Evolutionary conservation across 2,329 filamentous ascomycete species (phyloP).

Genomic region (Fusarium mangiferae): DNA sequence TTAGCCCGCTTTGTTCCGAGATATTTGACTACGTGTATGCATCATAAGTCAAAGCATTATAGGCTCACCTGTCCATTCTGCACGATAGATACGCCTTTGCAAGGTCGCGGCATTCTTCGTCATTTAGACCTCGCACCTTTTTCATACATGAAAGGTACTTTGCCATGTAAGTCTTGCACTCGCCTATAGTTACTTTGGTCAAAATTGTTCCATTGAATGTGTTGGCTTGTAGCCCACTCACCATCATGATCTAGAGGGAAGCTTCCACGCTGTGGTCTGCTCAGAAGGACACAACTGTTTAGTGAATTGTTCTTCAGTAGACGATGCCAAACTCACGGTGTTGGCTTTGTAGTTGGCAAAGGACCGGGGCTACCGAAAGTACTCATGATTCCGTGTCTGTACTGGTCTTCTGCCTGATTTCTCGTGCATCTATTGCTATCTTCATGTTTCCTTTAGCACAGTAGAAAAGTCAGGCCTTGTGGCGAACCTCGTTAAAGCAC

Average conservation of each 20-base stretch:
- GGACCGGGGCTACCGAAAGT: slow-evolving; percentile 77
- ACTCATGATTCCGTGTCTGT: slow-evolving; percentile 58
- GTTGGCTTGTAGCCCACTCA: slow-evolving; percentile 38
- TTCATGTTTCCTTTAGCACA: slow-evolving; percentile 7
- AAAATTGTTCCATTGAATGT: slow-evolving; percentile 3
- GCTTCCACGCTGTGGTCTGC: slow-evolving; percentile 86
- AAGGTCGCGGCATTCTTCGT: slow-evolving; percentile 82
- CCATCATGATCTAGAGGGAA: slow-evolving; percentile 94
- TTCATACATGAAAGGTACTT: slow-evolving; percentile 90
- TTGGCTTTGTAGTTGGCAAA: slow-evolving; percentile 72
- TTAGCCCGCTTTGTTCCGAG: slow-evolving; percentile 34
- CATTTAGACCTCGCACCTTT: slow-evolving; percentile 83
- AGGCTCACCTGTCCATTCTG: slow-evolving; percentile 88
- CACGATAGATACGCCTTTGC: slow-evolving; percentile 91
- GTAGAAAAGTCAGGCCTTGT: slow-evolving; percentile 34
- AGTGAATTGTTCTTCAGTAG: slow-evolving; percentile 12
- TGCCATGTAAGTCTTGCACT: slow-evolving; percentile 91
- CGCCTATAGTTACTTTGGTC: slow-evolving; percentile 64
- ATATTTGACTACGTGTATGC: slow-evolving; percentile 5
- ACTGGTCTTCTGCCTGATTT: slow-evolving; percentile 21
- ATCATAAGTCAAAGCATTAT: slow-evolving; percentile 17
- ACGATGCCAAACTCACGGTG: slow-evolving; percentile 64
- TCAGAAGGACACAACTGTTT: slow-evolving; percentile 1
- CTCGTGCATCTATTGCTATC: slow-evolving; percentile 10
- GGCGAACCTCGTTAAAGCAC: slow-evolving; percentile 36